Percentiles rank a stretch among this genome's conserved stretches.
phyloP scores from a whole-genome alignment of 257 asterid genomes.

The Jaltomata sinuosa region DNA sequence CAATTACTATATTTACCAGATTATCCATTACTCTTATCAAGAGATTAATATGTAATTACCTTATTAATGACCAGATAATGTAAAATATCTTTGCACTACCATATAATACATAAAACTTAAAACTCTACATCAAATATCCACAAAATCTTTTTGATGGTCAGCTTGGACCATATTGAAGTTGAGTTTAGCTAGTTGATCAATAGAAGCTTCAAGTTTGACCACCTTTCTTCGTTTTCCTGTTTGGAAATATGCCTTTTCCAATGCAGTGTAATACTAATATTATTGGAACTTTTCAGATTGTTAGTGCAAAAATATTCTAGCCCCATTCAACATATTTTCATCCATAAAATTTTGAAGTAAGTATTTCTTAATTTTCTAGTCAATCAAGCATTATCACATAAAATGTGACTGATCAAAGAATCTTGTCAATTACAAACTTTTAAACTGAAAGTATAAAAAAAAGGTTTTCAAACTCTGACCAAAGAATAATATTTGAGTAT shows the following conservation, averaged over 20 bases:
- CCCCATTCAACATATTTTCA: constrained; percentile 20
- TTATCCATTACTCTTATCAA: too few relatives aligned
- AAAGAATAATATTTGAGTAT: too few relatives aligned
- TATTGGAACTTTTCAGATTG: neutral
- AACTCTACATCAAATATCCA: constrained; percentile 32
- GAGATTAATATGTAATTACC: too few relatives aligned
- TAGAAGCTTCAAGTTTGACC: constrained; percentile 4
- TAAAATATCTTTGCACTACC: too few relatives aligned
- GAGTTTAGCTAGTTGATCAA: constrained; percentile 36
- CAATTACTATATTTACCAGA: too few relatives aligned
- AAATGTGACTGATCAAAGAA: too few relatives aligned
- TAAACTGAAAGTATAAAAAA: too few relatives aligned
- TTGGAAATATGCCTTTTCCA: constrained; percentile 23
- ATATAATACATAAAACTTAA: neutral
- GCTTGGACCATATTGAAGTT: constrained; percentile 47
- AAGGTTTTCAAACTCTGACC: too few relatives aligned
- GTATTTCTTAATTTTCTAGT: too few relatives aligned
- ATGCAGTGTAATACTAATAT: constrained; percentile 16
- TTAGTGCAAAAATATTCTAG: constrained; percentile 11
- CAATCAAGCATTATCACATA: too few relatives aligned
- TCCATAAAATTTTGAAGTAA: too few relatives aligned
- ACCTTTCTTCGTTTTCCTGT: neutral
- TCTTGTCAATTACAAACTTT: too few relatives aligned
- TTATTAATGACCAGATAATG: neutral
- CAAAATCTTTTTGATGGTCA: constrained; percentile 43